Evolutionary conservation across 148 eudicot species (phyloP), one percentile per base, ranked within the genome.

Genomic region (Limonium bicolor): DNA sequence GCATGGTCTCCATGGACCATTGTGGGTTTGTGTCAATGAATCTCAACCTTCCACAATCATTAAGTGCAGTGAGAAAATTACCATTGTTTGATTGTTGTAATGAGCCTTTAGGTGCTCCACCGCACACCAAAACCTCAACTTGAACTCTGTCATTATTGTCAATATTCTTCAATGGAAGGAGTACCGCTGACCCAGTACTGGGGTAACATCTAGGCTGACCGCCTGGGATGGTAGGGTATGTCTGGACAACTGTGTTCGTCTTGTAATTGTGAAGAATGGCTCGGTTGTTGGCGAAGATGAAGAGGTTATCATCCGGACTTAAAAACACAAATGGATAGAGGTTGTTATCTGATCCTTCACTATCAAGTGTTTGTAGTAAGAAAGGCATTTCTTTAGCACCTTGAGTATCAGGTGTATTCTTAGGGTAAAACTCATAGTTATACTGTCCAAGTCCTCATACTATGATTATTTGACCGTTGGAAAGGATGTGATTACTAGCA

Each of bases 221-320:
- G 6, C 71, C 85, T 0, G 93, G 82, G 3, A 82, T 61, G 1
- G 30, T 14, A 2, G 96, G 96, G 51, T 68, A 86, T 0, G 58
- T 63, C 42, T 53, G 62, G n/a, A 76, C 69, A 11, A 77, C 80
- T 0, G 0, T 36, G 12, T 53, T 39, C 0, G 39, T 59, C 3
- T n/a, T 23, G 42, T 78, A 86, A 67, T 86, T 65, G 9, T 78
- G 59, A 28, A 86, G 40, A 20, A 86, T 69, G 0, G 96, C 78
- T 21, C 77, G 66, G 59, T 76, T 71, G 33, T 82, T 82, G 0
- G 96, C 96, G 48, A 86, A 86, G 7, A 86, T 64, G 19, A 86
- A 75, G 12, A 86, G 36, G 41, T 82, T 64, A 0, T 94, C 96
- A n/a, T 79, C 84, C 0, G 54, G 50, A 20, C 73, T 64, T 7